Evolutionary conservation across 495 filamentous ascomycete genomes (phyloP).

Genomic region (Daldinia loculata): DNA sequence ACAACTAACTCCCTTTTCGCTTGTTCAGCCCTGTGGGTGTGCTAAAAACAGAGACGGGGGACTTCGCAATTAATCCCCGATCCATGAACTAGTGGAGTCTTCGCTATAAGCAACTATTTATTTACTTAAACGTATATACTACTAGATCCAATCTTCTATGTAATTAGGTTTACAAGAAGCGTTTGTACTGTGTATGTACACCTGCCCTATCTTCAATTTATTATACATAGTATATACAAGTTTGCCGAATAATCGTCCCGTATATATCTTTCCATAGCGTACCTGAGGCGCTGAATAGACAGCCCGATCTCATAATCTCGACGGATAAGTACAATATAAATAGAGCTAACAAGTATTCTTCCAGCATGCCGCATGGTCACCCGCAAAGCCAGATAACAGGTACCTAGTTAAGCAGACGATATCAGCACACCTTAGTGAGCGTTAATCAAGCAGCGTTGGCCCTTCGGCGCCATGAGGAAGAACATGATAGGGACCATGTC

Average conservation of each 20-base stretch:
- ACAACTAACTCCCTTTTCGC: too few species aligned
- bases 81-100: too few species aligned
- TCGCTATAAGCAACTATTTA: too few species aligned
- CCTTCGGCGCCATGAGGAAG: constrained; percentile 56
- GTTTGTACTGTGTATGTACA: not conserved
- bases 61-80: too few species aligned
- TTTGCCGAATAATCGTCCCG: not conserved
- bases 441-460: constrained; percentile 58
- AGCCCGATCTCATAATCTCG: not conserved
- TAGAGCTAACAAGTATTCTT: not conserved
- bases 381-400: not conserved
- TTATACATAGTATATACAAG: too few species aligned
- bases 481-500: constrained; percentile 56
- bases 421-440: constrained; percentile 6
- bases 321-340: not conserved
- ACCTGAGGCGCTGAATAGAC: not conserved
- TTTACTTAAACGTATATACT: too few species aligned
- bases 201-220: not conserved
- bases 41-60: too few species aligned
- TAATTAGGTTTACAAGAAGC: too few species aligned
- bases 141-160: too few species aligned
- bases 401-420: not conserved
- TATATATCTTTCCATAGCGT: not conserved
- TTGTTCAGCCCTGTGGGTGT: too few species aligned
- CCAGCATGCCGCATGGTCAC: not conserved